phyloP scores from a whole-genome alignment of 768 basidiomycete genomes.

The Boletus eberwhitei region DNA sequence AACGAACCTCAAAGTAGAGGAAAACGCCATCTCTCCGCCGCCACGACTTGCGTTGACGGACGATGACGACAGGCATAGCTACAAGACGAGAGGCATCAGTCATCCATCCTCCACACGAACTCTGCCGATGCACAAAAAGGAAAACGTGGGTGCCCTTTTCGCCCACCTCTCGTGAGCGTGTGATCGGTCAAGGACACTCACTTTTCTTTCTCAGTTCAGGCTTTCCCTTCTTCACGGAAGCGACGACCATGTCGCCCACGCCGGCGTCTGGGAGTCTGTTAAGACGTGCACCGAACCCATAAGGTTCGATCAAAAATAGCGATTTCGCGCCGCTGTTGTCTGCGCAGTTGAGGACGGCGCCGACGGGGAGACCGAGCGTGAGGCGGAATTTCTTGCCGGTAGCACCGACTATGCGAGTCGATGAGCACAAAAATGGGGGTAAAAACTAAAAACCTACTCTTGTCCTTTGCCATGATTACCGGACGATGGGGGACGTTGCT shows the following conservation, averaged over 20 bases:
- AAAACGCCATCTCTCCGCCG: conserved; percentile 97
- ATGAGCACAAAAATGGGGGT: neutral
- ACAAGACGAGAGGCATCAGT: conserved; percentile 9
- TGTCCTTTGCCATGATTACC: conserved; percentile 26
- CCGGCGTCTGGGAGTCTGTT: conserved; percentile 97
- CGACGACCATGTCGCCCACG: conserved; percentile 94
- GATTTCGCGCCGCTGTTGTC: conserved; percentile 99
- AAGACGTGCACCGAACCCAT: conserved; percentile 91
- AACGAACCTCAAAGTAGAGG: conserved; percentile 90
- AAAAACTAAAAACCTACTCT: no score
- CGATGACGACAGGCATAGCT: conserved; percentile 97
- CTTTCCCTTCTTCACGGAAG: conserved; percentile 99
- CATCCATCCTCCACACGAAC: neutral
- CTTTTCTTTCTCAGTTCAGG: conserved; percentile 99
- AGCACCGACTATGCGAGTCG: conserved; percentile 42
- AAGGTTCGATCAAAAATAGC: conserved; percentile 92
- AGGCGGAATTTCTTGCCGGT: conserved; percentile 96
- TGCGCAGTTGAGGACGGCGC: conserved; percentile 94
- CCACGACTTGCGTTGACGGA: conserved; percentile 99
- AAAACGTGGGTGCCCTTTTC: no score
- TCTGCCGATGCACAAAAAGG: neutral
- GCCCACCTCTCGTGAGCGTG: no score
- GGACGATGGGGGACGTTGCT: conserved; percentile 2
- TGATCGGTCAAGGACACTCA: conserved; percentile 40
- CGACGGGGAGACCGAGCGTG: conserved; percentile 90